Evolutionary conservation across 768 basidiomycete genomes (phyloP).

Genomic region (Plicaturopsis crispa): DNA sequence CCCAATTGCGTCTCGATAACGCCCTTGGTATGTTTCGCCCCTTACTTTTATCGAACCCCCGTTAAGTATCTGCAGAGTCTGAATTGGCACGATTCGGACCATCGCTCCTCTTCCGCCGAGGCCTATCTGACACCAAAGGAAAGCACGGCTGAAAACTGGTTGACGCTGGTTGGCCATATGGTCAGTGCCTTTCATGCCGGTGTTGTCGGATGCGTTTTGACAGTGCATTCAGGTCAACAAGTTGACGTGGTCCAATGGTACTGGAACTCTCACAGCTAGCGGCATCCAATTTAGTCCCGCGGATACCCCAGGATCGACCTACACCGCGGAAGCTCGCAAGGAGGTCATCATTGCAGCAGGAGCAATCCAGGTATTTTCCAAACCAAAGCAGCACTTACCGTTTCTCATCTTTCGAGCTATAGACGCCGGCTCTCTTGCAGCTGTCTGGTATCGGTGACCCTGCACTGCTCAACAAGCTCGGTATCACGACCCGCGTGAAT

Average conservation of each 20-base stretch:
- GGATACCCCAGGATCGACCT: conserved; percentile 26
- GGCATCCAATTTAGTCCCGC: conserved; percentile 41
- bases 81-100: conserved; percentile 40
- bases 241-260: conserved; percentile 28
- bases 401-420: neutral
- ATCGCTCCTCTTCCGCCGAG: conserved; percentile 45
- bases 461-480: conserved; percentile 32
- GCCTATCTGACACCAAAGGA: conserved; percentile 53
- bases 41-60: neutral
- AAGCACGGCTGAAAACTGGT: conserved; percentile 35
- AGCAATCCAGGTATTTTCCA: conserved; percentile 29
- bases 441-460: conserved; percentile 53
- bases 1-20: conserved; percentile 51
- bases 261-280: conserved; percentile 13
- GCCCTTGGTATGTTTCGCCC: conserved; percentile 30
- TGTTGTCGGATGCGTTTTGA: no score
- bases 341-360: conserved; percentile 52
- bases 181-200: conserved; percentile 9
- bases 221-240: conserved; percentile 35
- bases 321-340: conserved; percentile 32
- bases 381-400: neutral
- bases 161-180: conserved; percentile 35
- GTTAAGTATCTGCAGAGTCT: conserved; percentile 23
- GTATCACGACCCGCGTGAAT: conserved; percentile 37
- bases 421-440: conserved; percentile 42